Conservation (phyloP, 192 early-diverging fungal genomes). For the Linnemannia exigua region DNA sequence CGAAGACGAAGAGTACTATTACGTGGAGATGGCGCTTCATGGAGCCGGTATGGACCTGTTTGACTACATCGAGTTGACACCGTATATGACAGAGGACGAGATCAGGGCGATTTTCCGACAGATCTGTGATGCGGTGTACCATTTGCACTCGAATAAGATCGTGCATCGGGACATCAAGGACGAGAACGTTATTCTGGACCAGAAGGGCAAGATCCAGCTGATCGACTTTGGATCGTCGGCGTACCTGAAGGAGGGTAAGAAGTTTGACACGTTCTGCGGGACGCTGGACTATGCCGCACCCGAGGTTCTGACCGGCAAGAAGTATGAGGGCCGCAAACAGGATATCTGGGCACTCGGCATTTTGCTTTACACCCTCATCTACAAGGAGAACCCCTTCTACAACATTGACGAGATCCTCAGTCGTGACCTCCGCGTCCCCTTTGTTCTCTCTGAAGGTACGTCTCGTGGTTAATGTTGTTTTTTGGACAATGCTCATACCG, state of each 20-base stretch:
- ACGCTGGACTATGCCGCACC: slow-evolving; percentile 86
- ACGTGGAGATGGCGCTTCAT: slow-evolving; percentile 74
- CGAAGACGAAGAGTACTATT: slow-evolving; percentile 82
- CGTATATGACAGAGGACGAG: slow-evolving; percentile 66
- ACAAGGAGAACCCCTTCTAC: slow-evolving; percentile 81
- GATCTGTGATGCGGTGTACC: slow-evolving; percentile 67
- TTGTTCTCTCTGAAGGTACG: slow-evolving; percentile 67
- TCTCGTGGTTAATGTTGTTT: background rate
- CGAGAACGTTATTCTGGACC: slow-evolving; percentile 86
- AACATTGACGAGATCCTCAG: slow-evolving; percentile 74
- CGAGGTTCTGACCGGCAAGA: slow-evolving; percentile 74
- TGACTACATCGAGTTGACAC: slow-evolving; percentile 78
- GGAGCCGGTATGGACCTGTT: slow-evolving; percentile 75
- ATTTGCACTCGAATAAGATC: slow-evolving; percentile 75
- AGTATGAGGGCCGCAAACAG: slow-evolving; percentile 81
- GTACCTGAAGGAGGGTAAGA: slow-evolving; percentile 64
- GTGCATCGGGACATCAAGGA: slow-evolving; percentile 93
- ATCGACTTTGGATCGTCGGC: slow-evolving; percentile 89
- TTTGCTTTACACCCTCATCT: slow-evolving; percentile 80
- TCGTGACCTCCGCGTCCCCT: slow-evolving; percentile 68
- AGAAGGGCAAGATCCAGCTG: slow-evolving; percentile 71
- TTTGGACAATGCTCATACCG: no score
- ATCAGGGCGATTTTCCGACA: slow-evolving; percentile 71
- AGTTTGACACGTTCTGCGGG: slow-evolving; percentile 81
- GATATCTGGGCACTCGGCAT: slow-evolving; percentile 90